These are phyloP conservation scores for Globisporangium barbulae DNA, from an alignment of 352 stramenopile species.

Conservation along the genomic window DNA sequence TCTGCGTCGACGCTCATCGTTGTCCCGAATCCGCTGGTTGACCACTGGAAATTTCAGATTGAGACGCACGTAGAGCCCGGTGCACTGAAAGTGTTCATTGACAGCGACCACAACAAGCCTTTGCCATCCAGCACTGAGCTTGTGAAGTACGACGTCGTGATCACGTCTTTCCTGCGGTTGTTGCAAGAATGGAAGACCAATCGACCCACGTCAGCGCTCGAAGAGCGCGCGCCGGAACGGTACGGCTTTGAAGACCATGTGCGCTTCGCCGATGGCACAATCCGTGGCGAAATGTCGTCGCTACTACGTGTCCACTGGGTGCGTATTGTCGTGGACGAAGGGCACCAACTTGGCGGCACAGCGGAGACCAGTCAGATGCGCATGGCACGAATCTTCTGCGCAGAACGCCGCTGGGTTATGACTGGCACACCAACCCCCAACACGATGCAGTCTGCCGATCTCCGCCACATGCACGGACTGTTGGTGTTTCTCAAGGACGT, in stretches of 20 bases:
- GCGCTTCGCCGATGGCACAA: conserved; percentile 56
- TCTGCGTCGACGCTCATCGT: conserved; percentile 65
- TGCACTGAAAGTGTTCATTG: conserved; percentile 44
- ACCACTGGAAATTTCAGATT: conserved; percentile 81
- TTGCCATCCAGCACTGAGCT: conserved; percentile 45
- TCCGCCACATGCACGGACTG: conserved; percentile 89
- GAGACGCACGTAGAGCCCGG: conserved; percentile 38
- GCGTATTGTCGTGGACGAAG: conserved; percentile 95
- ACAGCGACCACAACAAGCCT: conserved; percentile 30
- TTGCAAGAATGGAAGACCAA: conserved; percentile 61
- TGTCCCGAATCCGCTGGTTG: conserved; percentile 66
- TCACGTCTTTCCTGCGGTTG: conserved; percentile 69
- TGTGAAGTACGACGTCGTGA: conserved; percentile 61
- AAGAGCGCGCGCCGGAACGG: conserved; percentile 58
- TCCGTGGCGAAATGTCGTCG: conserved; percentile 49
- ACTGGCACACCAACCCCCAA: conserved; percentile 95
- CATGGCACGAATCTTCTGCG: conserved; percentile 78
- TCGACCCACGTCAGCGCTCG: conserved; percentile 54
- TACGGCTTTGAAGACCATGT: conserved; percentile 59
- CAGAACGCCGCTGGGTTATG: conserved; percentile 94
- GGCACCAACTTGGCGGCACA: conserved; percentile 88
- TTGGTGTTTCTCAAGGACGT: conserved; percentile 89
- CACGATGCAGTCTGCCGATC: conserved; percentile 73
- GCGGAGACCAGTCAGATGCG: conserved; percentile 66
- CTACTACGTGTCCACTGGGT: conserved; percentile 77